phyloP scores from a whole-genome alignment of 306 rosid genomes.

The Corylus avellana region DNA sequence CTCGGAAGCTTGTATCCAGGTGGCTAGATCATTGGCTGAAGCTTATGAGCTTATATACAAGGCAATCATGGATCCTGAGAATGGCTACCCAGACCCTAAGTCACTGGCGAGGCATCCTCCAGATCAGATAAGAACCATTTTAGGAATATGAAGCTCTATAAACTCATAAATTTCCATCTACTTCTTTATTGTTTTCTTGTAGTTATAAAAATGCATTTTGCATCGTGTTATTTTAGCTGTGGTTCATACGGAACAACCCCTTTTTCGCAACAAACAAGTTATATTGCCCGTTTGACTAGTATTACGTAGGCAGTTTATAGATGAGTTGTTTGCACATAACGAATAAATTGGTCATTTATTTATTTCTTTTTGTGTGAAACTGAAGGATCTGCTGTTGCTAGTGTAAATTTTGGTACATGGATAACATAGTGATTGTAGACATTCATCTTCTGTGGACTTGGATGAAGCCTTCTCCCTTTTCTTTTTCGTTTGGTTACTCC shows the following conservation, averaged over 20 bases:
- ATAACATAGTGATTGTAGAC: background rate
- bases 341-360: background rate
- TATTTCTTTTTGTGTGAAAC: background rate
- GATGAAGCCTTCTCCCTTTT: background rate
- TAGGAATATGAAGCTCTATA: constrained; percentile 66
- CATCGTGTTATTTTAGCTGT: background rate
- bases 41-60: constrained; percentile 75
- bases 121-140: constrained; percentile 92
- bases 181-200: background rate
- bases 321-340: background rate
- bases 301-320: background rate
- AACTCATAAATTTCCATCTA: background rate
- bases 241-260: background rate
- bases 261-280: background rate
- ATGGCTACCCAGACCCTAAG: constrained; percentile 82
- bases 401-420: background rate
- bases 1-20: constrained; percentile 79
- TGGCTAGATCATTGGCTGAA: constrained; percentile 78
- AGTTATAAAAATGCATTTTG: background rate
- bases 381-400: background rate
- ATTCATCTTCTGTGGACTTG: background rate
- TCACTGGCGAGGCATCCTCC: constrained; percentile 98
- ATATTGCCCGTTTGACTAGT: background rate
- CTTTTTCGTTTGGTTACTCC: background rate
- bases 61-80: constrained; percentile 84